Evolutionary conservation across 768 basidiomycete species (phyloP).

Genomic region (Sutorius australiensis): DNA sequence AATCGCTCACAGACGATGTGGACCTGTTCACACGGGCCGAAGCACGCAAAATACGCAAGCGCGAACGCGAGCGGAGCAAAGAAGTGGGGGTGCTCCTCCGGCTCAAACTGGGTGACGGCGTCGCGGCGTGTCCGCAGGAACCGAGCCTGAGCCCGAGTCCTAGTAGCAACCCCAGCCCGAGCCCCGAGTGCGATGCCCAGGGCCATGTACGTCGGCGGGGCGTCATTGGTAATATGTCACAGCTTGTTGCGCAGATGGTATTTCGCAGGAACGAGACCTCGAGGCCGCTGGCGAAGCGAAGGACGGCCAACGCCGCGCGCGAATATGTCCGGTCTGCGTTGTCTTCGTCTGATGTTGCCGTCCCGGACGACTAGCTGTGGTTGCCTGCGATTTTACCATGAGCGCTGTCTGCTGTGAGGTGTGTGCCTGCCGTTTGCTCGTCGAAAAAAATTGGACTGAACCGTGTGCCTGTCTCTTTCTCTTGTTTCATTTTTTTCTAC

Average conservation of each 20-base stretch:
- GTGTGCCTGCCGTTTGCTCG: constrained; percentile 9
- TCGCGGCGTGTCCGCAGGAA: constrained; percentile 22
- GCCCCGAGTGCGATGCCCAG: constrained; percentile 22
- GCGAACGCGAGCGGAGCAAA: constrained; percentile 50
- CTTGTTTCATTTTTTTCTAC: constrained; percentile 3
- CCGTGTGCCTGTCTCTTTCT: neutral
- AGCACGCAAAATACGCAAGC: constrained; percentile 43
- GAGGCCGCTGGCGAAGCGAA: constrained; percentile 38
- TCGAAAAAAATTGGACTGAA: constrained; percentile 22
- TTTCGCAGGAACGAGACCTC: constrained; percentile 39
- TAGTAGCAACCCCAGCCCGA: no score
- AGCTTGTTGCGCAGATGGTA: constrained; percentile 47
- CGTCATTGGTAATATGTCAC: constrained; percentile 31
- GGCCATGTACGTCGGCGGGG: constrained; percentile 20
- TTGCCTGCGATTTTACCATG: constrained; percentile 8
- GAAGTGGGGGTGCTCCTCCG: constrained; percentile 56
- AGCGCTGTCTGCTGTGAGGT: constrained; percentile 23
- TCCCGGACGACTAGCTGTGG: constrained; percentile 11
- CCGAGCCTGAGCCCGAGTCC: neutral
- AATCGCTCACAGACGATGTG: constrained; percentile 34
- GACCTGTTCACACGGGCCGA: constrained; percentile 39
- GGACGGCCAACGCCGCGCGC: constrained; percentile 12
- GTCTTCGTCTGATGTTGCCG: constrained; percentile 26
- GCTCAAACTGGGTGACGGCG: constrained; percentile 44
- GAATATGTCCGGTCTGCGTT: constrained; percentile 32